These are phyloP conservation scores for Auricularia auricula-judae DNA, from an alignment of 768 basidiomycete genomes.

Conservation along the genomic window DNA sequence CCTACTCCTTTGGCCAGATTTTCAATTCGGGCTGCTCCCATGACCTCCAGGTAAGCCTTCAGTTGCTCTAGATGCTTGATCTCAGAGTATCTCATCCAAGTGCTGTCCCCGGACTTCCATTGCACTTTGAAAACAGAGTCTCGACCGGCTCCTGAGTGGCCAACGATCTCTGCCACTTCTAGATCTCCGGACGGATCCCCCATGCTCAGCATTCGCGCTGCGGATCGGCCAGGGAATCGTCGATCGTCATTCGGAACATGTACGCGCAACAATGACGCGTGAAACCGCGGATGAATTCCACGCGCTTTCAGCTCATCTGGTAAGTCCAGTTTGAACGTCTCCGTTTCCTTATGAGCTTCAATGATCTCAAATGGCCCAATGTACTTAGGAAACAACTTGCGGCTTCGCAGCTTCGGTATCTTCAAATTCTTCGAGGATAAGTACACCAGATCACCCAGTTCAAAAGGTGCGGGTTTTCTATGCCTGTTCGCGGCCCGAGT, in stretches of 20 bases:
- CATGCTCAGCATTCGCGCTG: slow-evolving; percentile 12
- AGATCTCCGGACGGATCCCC: slow-evolving; percentile 9
- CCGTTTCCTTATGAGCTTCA: slow-evolving; percentile 3
- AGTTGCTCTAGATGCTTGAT: slow-evolving; percentile 9
- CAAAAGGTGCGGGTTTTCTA: slow-evolving; percentile 10
- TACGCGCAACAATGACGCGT: slow-evolving; percentile 9
- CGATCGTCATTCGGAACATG: slow-evolving; percentile 20
- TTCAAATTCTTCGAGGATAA: slow-evolving; percentile 18
- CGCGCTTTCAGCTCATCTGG: slow-evolving; percentile 7
- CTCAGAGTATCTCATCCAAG: slow-evolving; percentile 11
- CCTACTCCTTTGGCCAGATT: too few relatives aligned
- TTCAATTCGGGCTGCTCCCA: too few relatives aligned
- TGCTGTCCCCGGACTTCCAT: slow-evolving; percentile 15
- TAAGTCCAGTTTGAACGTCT: slow-evolving; percentile 6
- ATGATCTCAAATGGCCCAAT: slow-evolving; percentile 16
- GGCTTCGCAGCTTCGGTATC: slow-evolving; percentile 16
- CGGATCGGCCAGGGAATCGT: slow-evolving; percentile 13
- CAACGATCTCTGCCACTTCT: slow-evolving; percentile 8
- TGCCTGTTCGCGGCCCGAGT: slow-evolving; percentile 19
- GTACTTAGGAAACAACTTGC: slow-evolving; percentile 18
- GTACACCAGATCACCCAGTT: slow-evolving; percentile 18
- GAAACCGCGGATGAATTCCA: slow-evolving; percentile 11
- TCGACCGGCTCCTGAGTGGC: slow-evolving; percentile 9
- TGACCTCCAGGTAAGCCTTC: slow-evolving; percentile 10
- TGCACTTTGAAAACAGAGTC: slow-evolving; percentile 12